phyloP scores from a whole-genome alignment of 2,329 filamentous ascomycete species.

The Juglanconis juglandina region DNA sequence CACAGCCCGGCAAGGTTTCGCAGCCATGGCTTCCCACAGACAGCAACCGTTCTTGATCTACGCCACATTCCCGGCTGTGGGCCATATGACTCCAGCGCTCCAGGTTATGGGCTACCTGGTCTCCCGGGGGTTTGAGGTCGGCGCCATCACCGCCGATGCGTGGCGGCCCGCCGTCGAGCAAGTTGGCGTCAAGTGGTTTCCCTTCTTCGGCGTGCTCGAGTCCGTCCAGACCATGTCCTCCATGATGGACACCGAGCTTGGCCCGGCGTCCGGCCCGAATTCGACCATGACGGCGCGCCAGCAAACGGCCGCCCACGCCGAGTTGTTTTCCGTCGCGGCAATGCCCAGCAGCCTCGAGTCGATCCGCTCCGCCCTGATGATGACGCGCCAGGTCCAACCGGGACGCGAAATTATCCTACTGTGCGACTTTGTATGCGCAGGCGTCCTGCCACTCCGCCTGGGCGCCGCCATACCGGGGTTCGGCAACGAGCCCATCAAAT shows the following conservation, averaged over 20 bases:
- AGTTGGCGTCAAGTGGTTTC: neutral
- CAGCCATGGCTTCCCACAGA: too few relatives aligned
- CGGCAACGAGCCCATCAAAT: neutral
- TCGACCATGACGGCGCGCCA: neutral
- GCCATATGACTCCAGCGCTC: conserved; percentile 14
- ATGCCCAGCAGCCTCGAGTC: conserved; percentile 12
- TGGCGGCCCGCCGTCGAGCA: conserved; percentile 8
- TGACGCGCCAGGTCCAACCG: neutral
- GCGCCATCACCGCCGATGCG: neutral
- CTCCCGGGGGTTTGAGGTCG: conserved; percentile 7
- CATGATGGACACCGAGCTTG: neutral
- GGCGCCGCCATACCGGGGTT: neutral
- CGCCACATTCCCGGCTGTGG: conserved; percentile 6
- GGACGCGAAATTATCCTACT: neutral
- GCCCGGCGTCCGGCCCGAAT: too few relatives aligned
- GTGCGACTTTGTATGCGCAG: neutral
- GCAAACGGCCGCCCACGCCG: neutral
- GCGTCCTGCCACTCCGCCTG: neutral
- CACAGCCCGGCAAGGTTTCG: too few relatives aligned
- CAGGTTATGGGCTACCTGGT: conserved; percentile 12
- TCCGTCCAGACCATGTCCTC: neutral
- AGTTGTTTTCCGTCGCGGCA: conserved; percentile 1
- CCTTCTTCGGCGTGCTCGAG: conserved; percentile 9
- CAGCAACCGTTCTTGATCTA: neutral
- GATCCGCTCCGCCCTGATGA: neutral